Evolutionary conservation across 2,329 filamentous ascomycete species (phyloP).

Genomic region (Microdochium paspali): DNA sequence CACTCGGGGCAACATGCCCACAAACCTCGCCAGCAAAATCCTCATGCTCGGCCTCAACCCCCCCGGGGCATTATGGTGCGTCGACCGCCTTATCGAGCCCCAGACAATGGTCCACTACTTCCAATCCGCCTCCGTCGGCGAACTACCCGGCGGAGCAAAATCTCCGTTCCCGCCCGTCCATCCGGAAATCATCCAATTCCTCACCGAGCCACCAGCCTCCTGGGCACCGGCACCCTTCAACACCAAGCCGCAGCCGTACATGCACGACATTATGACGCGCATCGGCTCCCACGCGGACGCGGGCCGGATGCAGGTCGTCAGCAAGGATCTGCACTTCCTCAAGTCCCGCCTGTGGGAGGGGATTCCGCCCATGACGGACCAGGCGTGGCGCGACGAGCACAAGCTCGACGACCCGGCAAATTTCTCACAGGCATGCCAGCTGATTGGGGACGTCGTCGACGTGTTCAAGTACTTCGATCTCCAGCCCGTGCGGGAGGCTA

Average conservation of each 20-base stretch:
- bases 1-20: neutral
- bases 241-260: neutral
- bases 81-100: neutral
- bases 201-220: neutral
- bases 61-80: neutral
- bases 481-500: conserved; percentile 4
- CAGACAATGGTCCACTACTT: neutral
- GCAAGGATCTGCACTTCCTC: conserved; percentile 17
- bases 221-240: neutral
- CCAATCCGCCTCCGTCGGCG: neutral
- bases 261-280: neutral
- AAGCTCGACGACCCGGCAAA: conserved; percentile 10
- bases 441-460: conserved; percentile 10
- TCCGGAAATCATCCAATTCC: neutral
- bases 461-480: conserved; percentile 18
- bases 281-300: conserved; percentile 13
- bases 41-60: neutral
- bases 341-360: conserved; percentile 20
- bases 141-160: neutral
- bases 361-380: conserved; percentile 14
- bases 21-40: neutral
- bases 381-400: conserved; percentile 14
- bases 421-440: conserved; percentile 7
- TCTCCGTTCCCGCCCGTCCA: neutral
- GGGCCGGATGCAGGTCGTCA: conserved; percentile 7